Percentiles rank a stretch among this genome's conserved stretches.
Evolutionary conservation across 257 asterid species (phyloP).

Genomic region (Rauvolfia tetraphylla): DNA sequence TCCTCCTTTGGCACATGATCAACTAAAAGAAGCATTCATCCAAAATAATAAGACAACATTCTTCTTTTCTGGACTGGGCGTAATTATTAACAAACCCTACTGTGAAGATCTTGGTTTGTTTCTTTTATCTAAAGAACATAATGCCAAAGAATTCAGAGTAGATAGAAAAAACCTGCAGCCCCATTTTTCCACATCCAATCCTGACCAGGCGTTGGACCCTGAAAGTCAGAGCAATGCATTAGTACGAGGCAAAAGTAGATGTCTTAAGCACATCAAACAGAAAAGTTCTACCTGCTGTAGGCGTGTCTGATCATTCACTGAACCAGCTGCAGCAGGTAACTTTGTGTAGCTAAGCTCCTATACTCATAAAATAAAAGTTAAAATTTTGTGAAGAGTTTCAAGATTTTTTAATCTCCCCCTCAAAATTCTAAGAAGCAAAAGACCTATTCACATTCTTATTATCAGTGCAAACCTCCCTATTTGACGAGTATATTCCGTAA

Average conservation of each 20-base stretch:
- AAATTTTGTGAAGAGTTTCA: not conserved
- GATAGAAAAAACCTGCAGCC: slow-evolving; percentile 28
- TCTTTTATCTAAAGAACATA: not conserved
- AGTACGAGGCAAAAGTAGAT: not conserved
- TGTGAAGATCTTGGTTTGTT: not conserved
- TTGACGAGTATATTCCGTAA: not conserved
- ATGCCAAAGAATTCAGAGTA: not conserved
- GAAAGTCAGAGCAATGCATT: slow-evolving; percentile 8
- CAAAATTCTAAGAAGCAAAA: not conserved
- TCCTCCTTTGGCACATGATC: not conserved
- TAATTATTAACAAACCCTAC: not conserved
- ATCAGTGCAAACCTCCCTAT: not conserved
- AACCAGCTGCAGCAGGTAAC: slow-evolving; percentile 36
- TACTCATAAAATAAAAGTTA: slow-evolving; percentile 8
- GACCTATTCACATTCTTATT: not conserved
- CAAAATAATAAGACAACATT: not conserved
- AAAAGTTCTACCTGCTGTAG: slow-evolving; percentile 56
- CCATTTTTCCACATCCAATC: slow-evolving; percentile 64
- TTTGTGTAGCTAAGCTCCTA: slow-evolving; percentile 60
- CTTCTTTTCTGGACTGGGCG: not conserved
- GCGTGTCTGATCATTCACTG: slow-evolving; percentile 43
- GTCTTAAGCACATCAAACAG: not conserved
- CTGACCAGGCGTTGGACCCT: slow-evolving; percentile 49
- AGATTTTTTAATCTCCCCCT: not conserved
- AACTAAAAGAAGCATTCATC: not conserved